Evolutionary conservation across 2,329 filamentous ascomycete species (phyloP), one percentile per base, ranked within the genome.

Genomic region (Rhinocladiella mackenziei): DNA sequence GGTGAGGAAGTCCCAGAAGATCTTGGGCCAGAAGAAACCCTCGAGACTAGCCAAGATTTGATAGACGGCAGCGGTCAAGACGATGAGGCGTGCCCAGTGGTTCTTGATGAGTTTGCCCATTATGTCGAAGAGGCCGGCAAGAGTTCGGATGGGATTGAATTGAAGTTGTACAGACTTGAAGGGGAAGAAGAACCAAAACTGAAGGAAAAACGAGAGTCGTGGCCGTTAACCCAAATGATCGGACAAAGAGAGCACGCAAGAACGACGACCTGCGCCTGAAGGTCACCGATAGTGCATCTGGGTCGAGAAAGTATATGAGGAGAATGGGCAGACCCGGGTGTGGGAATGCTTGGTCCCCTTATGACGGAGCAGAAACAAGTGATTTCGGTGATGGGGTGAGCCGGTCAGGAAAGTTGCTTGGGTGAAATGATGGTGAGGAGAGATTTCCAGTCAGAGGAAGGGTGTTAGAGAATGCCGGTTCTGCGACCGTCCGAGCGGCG

Each of bases 101-200:
- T 97, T 97, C 78, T 98, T 98, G 74, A 98, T 97, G 64, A 98
- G 82, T 70, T 84, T 92, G 68, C 92, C 92, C 92, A 98, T 98
- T 56, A 54, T 68, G 54, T 43, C 29, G 43, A 44, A 34, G 45
- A 36, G 20, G n/a, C n/a, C n/a, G n/a, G n/a, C n/a, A n/a, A n/a
- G n/a, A n/a, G n/a, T n/a, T n/a, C n/a, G 40, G 23, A 33, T 13
- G 3, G 22, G 36, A 32, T 13, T 25, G 26, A 41, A 33, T 10
- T 13, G 17, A 30, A 37, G 26, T 29, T 13, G 45, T 35, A 32
- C 37, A 23, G 25, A 38, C 36, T 37, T 17, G 43, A 33, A 34
- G 39, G 40, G 14, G 20, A 23, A 14, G 14, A 40, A 39, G 22
- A 43, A 41, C 19, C 8, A 28, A 28, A 44, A 35, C n/a, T n/a